Conservation (phyloP, 2,329 filamentous ascomycete genomes). For the Pestalotiopsis sp. region DNA sequence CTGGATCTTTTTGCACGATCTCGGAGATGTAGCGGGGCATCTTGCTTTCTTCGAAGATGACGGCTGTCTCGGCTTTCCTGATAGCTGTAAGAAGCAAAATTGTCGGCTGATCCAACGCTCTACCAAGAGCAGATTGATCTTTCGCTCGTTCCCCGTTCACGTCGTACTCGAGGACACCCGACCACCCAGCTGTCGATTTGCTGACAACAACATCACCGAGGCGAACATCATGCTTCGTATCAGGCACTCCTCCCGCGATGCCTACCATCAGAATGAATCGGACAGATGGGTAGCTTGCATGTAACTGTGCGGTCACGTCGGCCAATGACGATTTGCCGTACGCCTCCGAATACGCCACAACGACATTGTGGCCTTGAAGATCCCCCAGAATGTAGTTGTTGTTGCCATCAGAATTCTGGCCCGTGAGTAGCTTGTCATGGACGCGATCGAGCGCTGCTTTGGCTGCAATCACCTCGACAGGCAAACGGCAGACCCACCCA, state of each 20-base stretch:
- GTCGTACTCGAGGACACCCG: constrained; percentile 35
- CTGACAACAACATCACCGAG: constrained; percentile 37
- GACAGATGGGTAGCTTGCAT: constrained; percentile 26
- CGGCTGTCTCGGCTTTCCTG: constrained; percentile 22
- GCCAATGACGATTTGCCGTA: constrained; percentile 28
- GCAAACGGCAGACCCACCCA: neutral
- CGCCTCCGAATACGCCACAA: constrained; percentile 26
- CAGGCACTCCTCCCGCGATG: constrained; percentile 20
- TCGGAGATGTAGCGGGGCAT: constrained; percentile 18
- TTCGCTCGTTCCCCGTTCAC: constrained; percentile 4
- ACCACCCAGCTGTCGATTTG: constrained; percentile 17
- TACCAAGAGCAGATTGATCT: neutral
- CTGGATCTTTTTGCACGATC: constrained; percentile 22
- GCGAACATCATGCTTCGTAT: constrained; percentile 18
- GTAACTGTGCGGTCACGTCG: constrained; percentile 24
- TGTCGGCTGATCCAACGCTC: constrained; percentile 17
- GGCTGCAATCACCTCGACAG: neutral
- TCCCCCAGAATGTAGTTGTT: constrained; percentile 30
- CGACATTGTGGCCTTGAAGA: constrained; percentile 27
- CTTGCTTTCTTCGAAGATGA: constrained; percentile 21
- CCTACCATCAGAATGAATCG: constrained; percentile 33
- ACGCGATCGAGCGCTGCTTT: neutral
- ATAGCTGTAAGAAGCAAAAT: constrained; percentile 21
- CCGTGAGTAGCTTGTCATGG: neutral
- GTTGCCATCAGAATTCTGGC: constrained; percentile 14